Evolutionary conservation across 2,329 filamentous ascomycete species (phyloP), one percentile per base, ranked within the genome.

Genomic region (Incumbomyces lentus): DNA sequence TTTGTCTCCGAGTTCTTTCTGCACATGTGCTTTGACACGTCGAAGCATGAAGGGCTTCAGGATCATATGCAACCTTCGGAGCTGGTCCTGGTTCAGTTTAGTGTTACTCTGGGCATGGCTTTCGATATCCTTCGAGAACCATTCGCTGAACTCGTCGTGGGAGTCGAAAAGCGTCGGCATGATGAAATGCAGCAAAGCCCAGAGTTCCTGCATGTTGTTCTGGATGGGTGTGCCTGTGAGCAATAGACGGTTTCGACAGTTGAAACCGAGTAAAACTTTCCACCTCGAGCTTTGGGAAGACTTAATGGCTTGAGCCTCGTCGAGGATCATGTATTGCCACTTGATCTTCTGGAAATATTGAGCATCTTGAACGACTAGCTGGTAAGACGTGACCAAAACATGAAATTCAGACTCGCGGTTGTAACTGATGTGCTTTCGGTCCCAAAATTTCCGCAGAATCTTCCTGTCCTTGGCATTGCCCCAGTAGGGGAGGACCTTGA

Each of bases 311-410:
- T 98, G 92, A 1, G 92, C 92, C 67, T 98, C 92, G 58, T 98
- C 92, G 34, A 98, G 78, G 64, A 98, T 95, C 92, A 98, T 98
- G 71, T 98, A 96, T 68, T 96, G 92, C 92, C 92, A 98, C 58
- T 85, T 85, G 75, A 98, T 92, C 73, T 96, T 96, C 68, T 95
- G 90, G 71, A 98, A 96, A 66, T 98, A 98, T 50, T 88, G 82
- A 1, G 93, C 86, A 63, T 98, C 92, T 19, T 89, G 86, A 16
- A 98, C 92, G 19, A 98, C 92, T 32, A 98, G 75, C 66, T 98
- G 92, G 64, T 98, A 98, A 0, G 90, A 96, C 0, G 92, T 98
- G 40, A 98, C 82, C 43, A 95, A 79, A 44, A 98, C 89, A 62
- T 98, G 92, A 71, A 98, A 96, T 12, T 88, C 82, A 0, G 89